These are phyloP conservation scores for Inonotus hispidus DNA, from an alignment of 1,284 basidiomycete species.

Conservation along the genomic window DNA sequence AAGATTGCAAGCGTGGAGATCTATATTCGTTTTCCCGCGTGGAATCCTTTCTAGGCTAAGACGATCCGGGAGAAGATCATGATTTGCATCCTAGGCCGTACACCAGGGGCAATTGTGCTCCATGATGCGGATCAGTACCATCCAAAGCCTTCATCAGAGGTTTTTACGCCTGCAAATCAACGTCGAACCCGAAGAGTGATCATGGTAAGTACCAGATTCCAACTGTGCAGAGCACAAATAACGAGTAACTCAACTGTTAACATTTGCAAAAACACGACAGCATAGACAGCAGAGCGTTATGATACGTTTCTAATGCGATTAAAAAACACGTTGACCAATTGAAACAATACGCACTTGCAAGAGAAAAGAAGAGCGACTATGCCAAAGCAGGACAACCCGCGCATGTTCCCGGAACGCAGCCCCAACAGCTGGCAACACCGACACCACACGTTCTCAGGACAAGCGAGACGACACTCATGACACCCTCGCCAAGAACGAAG, in stretches of 20 bases:
- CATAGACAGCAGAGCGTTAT: neutral
- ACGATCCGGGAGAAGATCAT: neutral
- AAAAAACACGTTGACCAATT: neutral
- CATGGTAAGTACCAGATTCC: neutral
- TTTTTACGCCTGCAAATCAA: neutral
- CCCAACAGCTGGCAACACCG: constrained; percentile 77
- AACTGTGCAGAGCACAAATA: neutral
- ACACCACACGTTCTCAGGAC: constrained; percentile 71
- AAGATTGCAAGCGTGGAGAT: neutral
- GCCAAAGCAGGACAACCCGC: constrained; percentile 49
- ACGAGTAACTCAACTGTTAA: neutral
- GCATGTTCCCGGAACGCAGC: constrained; percentile 72
- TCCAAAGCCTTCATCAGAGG: neutral
- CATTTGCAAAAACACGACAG: neutral
- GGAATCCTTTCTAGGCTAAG: neutral
- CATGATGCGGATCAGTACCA: neutral
- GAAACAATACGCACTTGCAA: neutral
- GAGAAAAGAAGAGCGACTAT: constrained; percentile 18
- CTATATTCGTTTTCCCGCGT: neutral
- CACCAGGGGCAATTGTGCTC: neutral
- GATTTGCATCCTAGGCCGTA: neutral
- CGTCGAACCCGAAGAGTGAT: neutral
- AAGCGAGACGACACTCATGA: constrained; percentile 80
- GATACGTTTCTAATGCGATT: neutral
- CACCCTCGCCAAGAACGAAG: constrained; percentile 92